Evolutionary conservation across 805 yeast genomes (phyloP).

Genomic region (Kuraishia cidri): DNA sequence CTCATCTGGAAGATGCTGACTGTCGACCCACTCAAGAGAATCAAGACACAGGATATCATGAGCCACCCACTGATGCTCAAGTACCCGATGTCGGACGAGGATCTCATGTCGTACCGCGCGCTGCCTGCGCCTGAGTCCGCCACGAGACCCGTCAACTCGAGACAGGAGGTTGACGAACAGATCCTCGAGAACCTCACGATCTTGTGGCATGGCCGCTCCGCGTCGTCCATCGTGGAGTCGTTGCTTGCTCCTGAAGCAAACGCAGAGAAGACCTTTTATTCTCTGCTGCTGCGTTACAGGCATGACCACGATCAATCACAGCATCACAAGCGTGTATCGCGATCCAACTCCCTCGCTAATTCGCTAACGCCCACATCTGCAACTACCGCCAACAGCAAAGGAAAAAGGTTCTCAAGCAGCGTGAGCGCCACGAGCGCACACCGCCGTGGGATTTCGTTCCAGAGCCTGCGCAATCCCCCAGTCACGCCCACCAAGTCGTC

Average conservation of each 20-base stretch:
- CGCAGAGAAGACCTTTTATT: constrained; percentile 28
- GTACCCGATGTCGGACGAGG: constrained; percentile 36
- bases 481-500: constrained; percentile 12
- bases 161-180: constrained; percentile 38
- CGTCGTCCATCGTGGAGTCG: constrained; percentile 20
- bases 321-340: neutral
- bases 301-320: constrained; percentile 18
- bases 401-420: constrained; percentile 28
- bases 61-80: constrained; percentile 45
- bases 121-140: constrained; percentile 51
- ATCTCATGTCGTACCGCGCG: constrained; percentile 18
- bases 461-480: constrained; percentile 17
- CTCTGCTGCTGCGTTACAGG: constrained; percentile 23
- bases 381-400: no score
- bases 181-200: constrained; percentile 46
- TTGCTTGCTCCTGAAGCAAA: constrained; percentile 17
- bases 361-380: constrained; percentile 11
- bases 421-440: constrained; percentile 37
- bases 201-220: constrained; percentile 47
- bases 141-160: constrained; percentile 36
- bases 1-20: constrained; percentile 57
- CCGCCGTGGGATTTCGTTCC: constrained; percentile 37
- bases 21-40: constrained; percentile 64
- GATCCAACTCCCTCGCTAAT: constrained; percentile 1
- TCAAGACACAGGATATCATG: constrained; percentile 58